Percentiles rank a stretch among this genome's conserved stretches.
Conservation (phyloP, 371 early-diverging fungal genomes). For the Rhizomucor miehei region DNA sequence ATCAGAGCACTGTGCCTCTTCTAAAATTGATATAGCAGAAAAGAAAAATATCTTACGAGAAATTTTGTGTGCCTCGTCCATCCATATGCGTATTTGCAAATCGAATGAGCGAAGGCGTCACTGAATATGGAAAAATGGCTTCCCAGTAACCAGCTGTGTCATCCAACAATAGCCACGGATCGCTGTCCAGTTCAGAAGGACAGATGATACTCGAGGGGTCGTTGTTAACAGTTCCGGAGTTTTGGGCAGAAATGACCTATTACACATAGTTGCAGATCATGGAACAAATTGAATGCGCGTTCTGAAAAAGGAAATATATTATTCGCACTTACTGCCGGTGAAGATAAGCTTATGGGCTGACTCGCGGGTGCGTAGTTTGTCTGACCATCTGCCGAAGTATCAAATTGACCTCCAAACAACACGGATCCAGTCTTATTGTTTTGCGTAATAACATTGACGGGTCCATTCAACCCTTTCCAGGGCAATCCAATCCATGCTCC, state of each 20-base stretch:
- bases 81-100: constrained; percentile 59
- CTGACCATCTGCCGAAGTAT: constrained; percentile 42
- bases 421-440: constrained; percentile 16
- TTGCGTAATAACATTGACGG: constrained; percentile 31
- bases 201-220: constrained; percentile 54
- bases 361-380: constrained; percentile 34
- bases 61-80: constrained; percentile 66
- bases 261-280: constrained; percentile 7
- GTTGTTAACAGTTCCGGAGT: constrained; percentile 30
- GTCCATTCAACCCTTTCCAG: constrained; percentile 64
- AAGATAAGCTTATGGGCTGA: constrained; percentile 34
- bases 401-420: constrained; percentile 44
- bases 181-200: constrained; percentile 26
- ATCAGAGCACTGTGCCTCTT: no score
- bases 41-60: constrained; percentile 43
- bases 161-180: constrained; percentile 66
- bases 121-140: constrained; percentile 50
- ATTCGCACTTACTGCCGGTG: constrained; percentile 22
- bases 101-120: constrained; percentile 67
- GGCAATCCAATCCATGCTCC: constrained; percentile 47
- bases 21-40: neutral
- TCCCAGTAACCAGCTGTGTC: constrained; percentile 65
- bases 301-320: constrained; percentile 1
- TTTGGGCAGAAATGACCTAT: constrained; percentile 22
- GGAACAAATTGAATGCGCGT: constrained; percentile 1